Evolutionary conservation across 805 yeast genomes (phyloP), one percentile per base, ranked within the genome.

Genomic region (Scheffersomyces stipitis): DNA sequence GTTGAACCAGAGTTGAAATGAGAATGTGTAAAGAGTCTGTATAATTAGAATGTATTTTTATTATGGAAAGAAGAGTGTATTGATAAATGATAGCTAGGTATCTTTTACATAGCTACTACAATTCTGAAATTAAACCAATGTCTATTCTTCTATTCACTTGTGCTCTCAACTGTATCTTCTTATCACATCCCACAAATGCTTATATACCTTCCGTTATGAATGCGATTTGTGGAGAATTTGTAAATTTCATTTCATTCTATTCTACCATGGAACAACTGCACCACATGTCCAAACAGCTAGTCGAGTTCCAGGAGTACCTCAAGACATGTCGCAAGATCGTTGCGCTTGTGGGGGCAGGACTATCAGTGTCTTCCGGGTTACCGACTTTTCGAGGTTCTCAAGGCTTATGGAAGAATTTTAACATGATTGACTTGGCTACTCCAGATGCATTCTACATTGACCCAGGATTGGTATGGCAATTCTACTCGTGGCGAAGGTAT

Each of bases 381-480:
- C 78, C 86, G 3, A 82, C 91, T 0, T 84, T 81, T 52, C 65
- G 88, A 34, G 87, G 87, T 6, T 60, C 81, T 0, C 80, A 81
- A 34, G 91, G 93, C 0, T 63, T 82, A 18, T 88, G 96, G 96
- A 71, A 78, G 42, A 78, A 78, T 42, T 83, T 78, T 62, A 83
- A 83, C 35, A 80, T 89, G 48, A 81, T 86, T 30, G 96, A 88
- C 52, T 66, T 89, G 30, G 96, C 96, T 5, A 88, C 96, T 0
- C 96, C 95, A 0, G 96, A 88, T 53, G 96, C 96, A 4, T 88
- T 89, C 56, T 76, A 80, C 41, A 67, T 69, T 14, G 90, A 88
- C 54, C 96, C 96, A 0, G 86, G 86, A 0, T 66, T 87, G 7
- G 96, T 89, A 5, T 88, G 96, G 96, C 91, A 86, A 54, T 88